Evolutionary conservation across 73 alveolate genomes (phyloP).

Genomic region (Breviolum minutum): DNA sequence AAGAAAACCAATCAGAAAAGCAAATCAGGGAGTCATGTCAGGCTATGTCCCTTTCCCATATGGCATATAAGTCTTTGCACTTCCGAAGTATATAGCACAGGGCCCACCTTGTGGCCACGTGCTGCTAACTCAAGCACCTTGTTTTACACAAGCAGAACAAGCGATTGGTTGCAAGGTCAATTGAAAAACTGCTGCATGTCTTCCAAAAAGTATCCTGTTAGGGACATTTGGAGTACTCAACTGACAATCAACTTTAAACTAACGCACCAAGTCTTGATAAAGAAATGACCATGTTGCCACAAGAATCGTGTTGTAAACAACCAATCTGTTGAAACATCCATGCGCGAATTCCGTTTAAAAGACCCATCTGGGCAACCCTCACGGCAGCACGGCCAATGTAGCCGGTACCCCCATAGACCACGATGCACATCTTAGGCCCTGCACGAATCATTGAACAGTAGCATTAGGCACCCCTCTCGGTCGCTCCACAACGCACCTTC

Average conservation of each 20-base stretch:
- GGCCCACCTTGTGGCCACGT: slow-evolving; percentile 59
- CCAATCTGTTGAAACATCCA: background rate
- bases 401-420: slow-evolving; percentile 95
- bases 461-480: background rate
- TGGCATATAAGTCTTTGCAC: too few species aligned
- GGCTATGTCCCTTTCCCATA: too few species aligned
- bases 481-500: background rate
- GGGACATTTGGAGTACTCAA: too few species aligned
- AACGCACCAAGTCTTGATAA: too few species aligned
- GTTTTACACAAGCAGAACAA: background rate
- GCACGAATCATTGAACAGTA: too few species aligned
- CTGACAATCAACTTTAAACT: too few species aligned
- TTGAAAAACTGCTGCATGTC: background rate
- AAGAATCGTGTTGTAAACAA: background rate
- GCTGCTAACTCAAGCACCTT: slow-evolving; percentile 77
- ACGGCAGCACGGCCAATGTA: slow-evolving; percentile 89
- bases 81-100: too few species aligned
- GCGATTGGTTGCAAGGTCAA: background rate
- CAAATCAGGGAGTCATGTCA: background rate
- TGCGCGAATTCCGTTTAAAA: background rate
- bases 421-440: slow-evolving; percentile 85
- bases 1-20: background rate
- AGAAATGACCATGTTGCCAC: too few species aligned
- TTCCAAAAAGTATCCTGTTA: too few species aligned
- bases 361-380: background rate